These are phyloP conservation scores for Chytriomyces sp. DNA, from an alignment of 192 early-diverging fungal species.

Conservation along the genomic window DNA sequence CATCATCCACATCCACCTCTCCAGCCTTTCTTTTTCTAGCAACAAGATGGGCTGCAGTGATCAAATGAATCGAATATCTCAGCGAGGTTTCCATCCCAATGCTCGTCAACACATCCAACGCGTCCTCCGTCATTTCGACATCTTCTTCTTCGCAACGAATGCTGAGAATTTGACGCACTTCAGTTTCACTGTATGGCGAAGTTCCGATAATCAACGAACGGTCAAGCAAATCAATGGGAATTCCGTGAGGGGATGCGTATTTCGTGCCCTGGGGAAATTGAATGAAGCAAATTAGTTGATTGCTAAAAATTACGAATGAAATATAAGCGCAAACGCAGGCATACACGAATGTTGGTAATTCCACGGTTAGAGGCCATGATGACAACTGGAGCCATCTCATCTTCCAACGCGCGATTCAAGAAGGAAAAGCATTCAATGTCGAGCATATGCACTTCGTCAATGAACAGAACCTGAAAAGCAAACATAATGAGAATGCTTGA, in stretches of 20 bases:
- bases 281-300: slow-evolving; percentile 92
- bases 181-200: slow-evolving; percentile 79
- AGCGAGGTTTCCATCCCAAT: slow-evolving; percentile 93
- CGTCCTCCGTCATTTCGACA: slow-evolving; percentile 97
- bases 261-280: slow-evolving; percentile 97
- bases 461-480: slow-evolving; percentile 74
- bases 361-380: slow-evolving; percentile 99
- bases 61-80: slow-evolving; percentile 95
- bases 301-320: slow-evolving; percentile 98
- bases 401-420: slow-evolving; percentile 96
- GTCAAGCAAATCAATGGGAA: slow-evolving; percentile 97
- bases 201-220: slow-evolving; percentile 94
- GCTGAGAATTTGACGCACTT: slow-evolving; percentile 85
- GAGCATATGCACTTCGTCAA: slow-evolving; percentile 99
- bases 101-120: slow-evolving; percentile 86
- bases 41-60: slow-evolving; percentile 91
- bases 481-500: slow-evolving; percentile 39
- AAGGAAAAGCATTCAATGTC: slow-evolving; percentile 99
- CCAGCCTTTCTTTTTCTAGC: slow-evolving; percentile 85
- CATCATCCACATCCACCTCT: slow-evolving; percentile 91
- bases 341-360: slow-evolving; percentile 91
- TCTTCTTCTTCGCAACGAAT: slow-evolving; percentile 82
- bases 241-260: slow-evolving; percentile 94
- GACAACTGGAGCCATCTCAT: slow-evolving; percentile 94
- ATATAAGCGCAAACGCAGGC: slow-evolving; percentile 94